phyloP scores from a whole-genome alignment of 2,329 filamentous ascomycete genomes.

The Colletotrichum tamarilloi region DNA sequence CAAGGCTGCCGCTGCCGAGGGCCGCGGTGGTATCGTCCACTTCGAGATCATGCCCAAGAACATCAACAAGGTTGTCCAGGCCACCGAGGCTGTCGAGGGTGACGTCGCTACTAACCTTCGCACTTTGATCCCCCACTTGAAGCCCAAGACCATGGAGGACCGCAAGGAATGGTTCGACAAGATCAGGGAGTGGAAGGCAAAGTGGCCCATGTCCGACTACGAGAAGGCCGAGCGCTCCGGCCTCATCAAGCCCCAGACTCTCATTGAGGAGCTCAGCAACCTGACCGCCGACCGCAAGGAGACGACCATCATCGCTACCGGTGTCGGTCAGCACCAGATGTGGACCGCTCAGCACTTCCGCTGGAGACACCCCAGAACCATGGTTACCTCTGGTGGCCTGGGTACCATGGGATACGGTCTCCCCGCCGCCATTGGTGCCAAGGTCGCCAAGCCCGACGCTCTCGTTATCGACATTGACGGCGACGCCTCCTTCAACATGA shows the following conservation, averaged over 20 bases:
- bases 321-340: slow-evolving; percentile 99
- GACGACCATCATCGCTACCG: slow-evolving; percentile 88
- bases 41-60: slow-evolving; percentile 99
- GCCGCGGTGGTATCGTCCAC: slow-evolving; percentile 93
- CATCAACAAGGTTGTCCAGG: slow-evolving; percentile 99
- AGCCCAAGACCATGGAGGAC: slow-evolving; percentile 69
- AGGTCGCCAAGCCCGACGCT: slow-evolving; percentile 81
- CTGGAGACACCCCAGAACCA: slow-evolving; percentile 90
- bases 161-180: slow-evolving; percentile 89
- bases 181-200: slow-evolving; percentile 90
- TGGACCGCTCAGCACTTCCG: slow-evolving; percentile 97
- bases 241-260: slow-evolving; percentile 91
- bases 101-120: slow-evolving; percentile 86
- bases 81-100: slow-evolving; percentile 93
- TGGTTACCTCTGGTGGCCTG: slow-evolving; percentile 96
- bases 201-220: slow-evolving; percentile 86
- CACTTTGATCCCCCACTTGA: slow-evolving; percentile 78
- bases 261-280: slow-evolving; percentile 91
- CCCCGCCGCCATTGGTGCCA: slow-evolving; percentile 93
- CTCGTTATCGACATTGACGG: slow-evolving; percentile 97
- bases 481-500: slow-evolving; percentile 99
- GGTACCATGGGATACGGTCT: slow-evolving; percentile 93
- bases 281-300: slow-evolving; percentile 84
- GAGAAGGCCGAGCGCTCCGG: slow-evolving; percentile 81
- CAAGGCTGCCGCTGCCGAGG: slow-evolving; percentile 84